These are phyloP conservation scores for Lipomyces yamadae DNA, from an alignment of 805 yeast genomes.

Conservation along the genomic window DNA sequence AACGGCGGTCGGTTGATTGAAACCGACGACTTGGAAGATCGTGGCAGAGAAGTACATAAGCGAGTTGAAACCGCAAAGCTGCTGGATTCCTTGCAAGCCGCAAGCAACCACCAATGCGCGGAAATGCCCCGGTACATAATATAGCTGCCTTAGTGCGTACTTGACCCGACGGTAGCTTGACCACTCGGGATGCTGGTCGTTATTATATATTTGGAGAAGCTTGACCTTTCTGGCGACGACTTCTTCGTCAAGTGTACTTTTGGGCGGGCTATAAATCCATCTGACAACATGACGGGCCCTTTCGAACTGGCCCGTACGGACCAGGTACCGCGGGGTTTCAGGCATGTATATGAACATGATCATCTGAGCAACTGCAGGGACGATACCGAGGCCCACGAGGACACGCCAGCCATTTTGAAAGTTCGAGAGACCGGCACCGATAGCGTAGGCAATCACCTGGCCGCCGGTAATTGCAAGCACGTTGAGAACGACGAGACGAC, in stretches of 20 bases:
- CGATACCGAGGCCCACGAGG: conserved; percentile 84
- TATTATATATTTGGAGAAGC: conserved; percentile 55
- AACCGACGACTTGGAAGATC: conserved; percentile 89
- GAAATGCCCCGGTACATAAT: conserved; percentile 60
- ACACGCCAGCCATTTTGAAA: conserved; percentile 91
- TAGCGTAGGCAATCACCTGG: conserved; percentile 90
- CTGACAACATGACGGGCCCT: conserved; percentile 69
- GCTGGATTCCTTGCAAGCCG: conserved; percentile 95
- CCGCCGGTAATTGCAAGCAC: conserved; percentile 93
- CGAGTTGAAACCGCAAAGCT: conserved; percentile 95
- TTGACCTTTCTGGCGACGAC: conserved; percentile 66
- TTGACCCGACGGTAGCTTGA: conserved; percentile 38
- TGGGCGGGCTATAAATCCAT: conserved; percentile 55
- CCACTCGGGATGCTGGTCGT: conserved; percentile 33
- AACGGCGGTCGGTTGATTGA: conserved; percentile 87
- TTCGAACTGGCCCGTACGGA: conserved; percentile 68
- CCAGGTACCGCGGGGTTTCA: conserved; percentile 91
- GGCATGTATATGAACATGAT: conserved; percentile 82
- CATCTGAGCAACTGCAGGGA: conserved; percentile 83
- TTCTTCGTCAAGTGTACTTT: conserved; percentile 60
- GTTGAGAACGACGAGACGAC: conserved; percentile 85
- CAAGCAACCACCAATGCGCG: conserved; percentile 90
- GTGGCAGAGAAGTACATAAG: conserved; percentile 95
- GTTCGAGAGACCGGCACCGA: conserved; percentile 81
- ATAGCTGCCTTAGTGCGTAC: conserved; percentile 44